These are phyloP conservation scores for Kuraishia ogatae DNA, from an alignment of 805 yeast species.

Conservation along the genomic window DNA sequence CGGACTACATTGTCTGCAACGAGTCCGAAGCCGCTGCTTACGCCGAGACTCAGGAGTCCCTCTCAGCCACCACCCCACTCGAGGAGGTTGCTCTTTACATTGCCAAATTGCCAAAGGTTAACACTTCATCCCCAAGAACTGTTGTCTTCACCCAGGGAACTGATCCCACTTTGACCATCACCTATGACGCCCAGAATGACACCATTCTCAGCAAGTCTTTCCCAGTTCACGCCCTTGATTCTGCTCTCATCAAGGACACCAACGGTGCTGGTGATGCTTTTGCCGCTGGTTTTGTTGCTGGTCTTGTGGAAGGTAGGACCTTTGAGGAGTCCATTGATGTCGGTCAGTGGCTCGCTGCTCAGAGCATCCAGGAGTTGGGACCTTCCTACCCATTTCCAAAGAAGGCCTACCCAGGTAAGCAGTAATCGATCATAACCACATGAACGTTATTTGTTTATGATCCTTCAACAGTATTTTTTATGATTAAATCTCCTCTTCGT, in stretches of 20 bases:
- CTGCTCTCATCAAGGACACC: conserved; percentile 72
- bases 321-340: conserved; percentile 55
- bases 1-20: conserved; percentile 88
- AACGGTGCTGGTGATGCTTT: conserved; percentile 99
- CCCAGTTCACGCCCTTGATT: conserved; percentile 66
- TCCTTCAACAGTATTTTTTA: conserved; percentile 1
- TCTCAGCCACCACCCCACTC: conserved; percentile 41
- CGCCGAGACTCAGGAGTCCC: conserved; percentile 75
- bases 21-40: conserved; percentile 95
- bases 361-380: conserved; percentile 89
- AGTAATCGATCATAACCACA: background rate
- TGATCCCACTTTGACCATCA: conserved; percentile 78
- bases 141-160: conserved; percentile 95
- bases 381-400: conserved; percentile 87
- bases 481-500: background rate
- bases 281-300: conserved; percentile 93
- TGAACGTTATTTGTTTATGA: background rate
- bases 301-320: conserved; percentile 65
- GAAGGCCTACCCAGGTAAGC: conserved; percentile 30
- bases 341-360: conserved; percentile 96
- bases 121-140: conserved; percentile 61
- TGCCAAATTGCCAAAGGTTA: conserved; percentile 71
- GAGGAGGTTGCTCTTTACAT: conserved; percentile 73
- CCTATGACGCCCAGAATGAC: conserved; percentile 40
- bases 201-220: conserved; percentile 39